Conservation (phyloP, 164 flowering plant species). For the Piper longum region DNA sequence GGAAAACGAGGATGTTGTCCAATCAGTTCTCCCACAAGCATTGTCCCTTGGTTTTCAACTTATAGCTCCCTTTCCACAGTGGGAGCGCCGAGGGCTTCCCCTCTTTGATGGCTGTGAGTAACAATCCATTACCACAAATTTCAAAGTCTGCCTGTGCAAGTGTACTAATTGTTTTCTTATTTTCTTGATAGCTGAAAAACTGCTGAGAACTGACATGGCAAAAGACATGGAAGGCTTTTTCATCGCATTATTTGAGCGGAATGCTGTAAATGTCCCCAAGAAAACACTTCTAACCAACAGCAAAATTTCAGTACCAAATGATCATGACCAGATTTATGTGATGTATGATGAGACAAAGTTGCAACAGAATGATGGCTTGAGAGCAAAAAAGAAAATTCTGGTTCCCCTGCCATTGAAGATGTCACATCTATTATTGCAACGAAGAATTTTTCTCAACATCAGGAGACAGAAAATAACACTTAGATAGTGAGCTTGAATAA, state of each 20-base stretch:
- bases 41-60: constrained; percentile 54
- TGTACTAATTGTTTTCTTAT: neutral
- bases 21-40: constrained; percentile 65
- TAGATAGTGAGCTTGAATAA: too few species aligned
- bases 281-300: neutral
- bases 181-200: constrained; percentile 34
- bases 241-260: constrained; percentile 61
- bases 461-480: too few species aligned
- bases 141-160: neutral
- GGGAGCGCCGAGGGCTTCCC: constrained; percentile 91
- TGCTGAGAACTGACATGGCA: constrained; percentile 52
- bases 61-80: constrained; percentile 51
- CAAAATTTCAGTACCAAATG: neutral
- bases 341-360: too few species aligned
- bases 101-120: constrained; percentile 69
- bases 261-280: constrained; percentile 1
- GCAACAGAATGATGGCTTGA: too few species aligned
- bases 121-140: neutral
- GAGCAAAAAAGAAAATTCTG: too few species aligned
- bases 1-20: constrained; percentile 86
- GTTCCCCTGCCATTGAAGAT: too few species aligned
- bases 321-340: too few species aligned
- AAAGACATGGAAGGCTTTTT: constrained; percentile 88
- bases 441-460: too few species aligned
- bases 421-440: too few species aligned